phyloP scores from a whole-genome alignment of 176 grass and related monocot genomes.

The Elymus sibiricus region DNA sequence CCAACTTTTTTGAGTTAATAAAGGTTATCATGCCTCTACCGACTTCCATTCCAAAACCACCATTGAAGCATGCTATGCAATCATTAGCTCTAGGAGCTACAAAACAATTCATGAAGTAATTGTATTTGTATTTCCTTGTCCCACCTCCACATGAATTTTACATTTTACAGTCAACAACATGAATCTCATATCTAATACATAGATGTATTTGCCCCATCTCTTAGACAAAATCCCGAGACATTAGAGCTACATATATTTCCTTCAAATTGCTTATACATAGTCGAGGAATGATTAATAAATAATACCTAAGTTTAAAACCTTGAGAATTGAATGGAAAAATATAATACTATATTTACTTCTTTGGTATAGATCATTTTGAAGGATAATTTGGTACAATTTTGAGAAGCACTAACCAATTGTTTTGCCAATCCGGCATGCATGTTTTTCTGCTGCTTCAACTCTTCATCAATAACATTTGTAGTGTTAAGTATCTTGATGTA shows the following conservation, averaged over 20 bases:
- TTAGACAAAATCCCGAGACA: neutral
- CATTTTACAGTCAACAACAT: neutral
- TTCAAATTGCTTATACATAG: neutral
- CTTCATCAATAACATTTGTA: conserved; percentile 1
- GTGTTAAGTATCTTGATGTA: conserved; percentile 17
- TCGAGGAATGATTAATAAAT: neutral
- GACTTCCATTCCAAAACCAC: neutral
- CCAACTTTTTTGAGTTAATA: neutral
- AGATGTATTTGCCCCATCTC: neutral
- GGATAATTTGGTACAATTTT: neutral
- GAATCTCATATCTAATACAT: neutral
- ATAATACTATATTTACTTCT: neutral
- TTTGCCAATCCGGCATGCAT: neutral
- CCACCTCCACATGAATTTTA: neutral
- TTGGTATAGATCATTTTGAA: neutral
- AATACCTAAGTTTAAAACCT: neutral
- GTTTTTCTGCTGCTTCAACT: neutral
- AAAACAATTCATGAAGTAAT: neutral
- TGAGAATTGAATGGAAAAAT: neutral
- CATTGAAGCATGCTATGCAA: neutral
- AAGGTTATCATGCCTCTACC: neutral
- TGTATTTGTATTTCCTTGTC: neutral
- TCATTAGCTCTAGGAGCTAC: neutral
- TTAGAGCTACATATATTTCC: neutral
- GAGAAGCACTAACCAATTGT: neutral